phyloP scores from a whole-genome alignment of 371 early-diverging fungal species.

The Apophysomyces ossiformis region DNA sequence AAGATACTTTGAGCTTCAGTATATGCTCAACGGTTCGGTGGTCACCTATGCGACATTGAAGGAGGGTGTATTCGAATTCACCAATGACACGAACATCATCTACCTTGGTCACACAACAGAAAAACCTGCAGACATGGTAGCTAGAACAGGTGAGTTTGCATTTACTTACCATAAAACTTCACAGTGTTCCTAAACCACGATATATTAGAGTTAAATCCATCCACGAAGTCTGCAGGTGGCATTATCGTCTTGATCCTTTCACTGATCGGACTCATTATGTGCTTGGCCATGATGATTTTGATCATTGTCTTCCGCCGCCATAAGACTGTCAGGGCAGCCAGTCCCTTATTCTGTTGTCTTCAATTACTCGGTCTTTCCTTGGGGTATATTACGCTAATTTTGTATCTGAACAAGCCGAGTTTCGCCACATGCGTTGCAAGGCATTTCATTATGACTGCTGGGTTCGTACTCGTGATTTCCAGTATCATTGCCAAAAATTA shows the following conservation, averaged over 20 bases:
- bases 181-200: background rate
- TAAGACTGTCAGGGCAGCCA: conserved; percentile 41
- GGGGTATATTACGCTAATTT: conserved; percentile 21
- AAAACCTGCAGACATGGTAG: conserved; percentile 30
- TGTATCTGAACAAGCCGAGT: conserved; percentile 31
- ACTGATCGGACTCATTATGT: conserved; percentile 24
- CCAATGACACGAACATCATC: conserved; percentile 19
- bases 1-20: conserved; percentile 31
- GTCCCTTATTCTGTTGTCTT: conserved; percentile 46
- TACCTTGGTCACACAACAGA: conserved; percentile 36
- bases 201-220: conserved; percentile 36
- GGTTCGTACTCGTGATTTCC: conserved; percentile 38
- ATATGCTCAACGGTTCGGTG: conserved; percentile 28
- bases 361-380: conserved; percentile 39
- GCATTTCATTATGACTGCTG: conserved; percentile 26
- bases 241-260: conserved; percentile 26
- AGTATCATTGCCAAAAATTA: conserved; percentile 53
- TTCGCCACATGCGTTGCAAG: conserved; percentile 33
- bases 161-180: background rate
- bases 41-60: conserved; percentile 33
- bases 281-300: conserved; percentile 27
- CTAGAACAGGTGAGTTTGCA: conserved; percentile 17
- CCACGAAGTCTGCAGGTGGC: conserved; percentile 15
- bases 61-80: conserved; percentile 25
- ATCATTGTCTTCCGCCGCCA: conserved; percentile 30